Base-by-base conservation (phyloP, 371 early-diverging fungal genomes). In the Cokeromyces recurvatus region DNA sequence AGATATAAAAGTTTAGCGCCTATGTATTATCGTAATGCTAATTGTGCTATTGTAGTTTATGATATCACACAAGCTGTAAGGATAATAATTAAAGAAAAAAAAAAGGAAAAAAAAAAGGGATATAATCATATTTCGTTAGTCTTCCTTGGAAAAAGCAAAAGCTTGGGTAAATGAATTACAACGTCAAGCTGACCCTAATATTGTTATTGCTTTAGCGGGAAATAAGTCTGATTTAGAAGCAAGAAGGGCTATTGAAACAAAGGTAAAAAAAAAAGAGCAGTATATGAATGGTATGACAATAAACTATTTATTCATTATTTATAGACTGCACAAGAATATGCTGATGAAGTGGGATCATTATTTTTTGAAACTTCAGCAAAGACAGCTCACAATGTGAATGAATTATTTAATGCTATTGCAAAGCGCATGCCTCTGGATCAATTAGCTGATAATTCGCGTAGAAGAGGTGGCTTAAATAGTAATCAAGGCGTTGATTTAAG, bases 1-100 rank as follows among this genome's bases (percentile, higher is more conserved):
- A 79, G 94, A 47, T 95, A 91, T 74, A 89, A 89, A 84, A 87
- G 89, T 54, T 86, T 99, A 61, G 98, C 98, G 29, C 97, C 95
- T 27, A 97, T 95, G 94, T 99, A 98, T 74, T 99, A 99, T 68
- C 81, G 99, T 45, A 94, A 94, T 64, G 97, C 98, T 16, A 91
- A 91, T 66, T 94, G 92, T 43, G 97, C 95, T 3, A 86, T 95
- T 5, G 94, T 97, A 17, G 97, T 90, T 14, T 99, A 97, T 63
- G 99, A 98, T 75, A 91, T 98, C 58, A 97, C 98, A 31, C 94
- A 95, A 71, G 66, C 84, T 37, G 85, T 82, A 74, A 51, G 76
- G 24, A 38, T 23, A 40, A 16, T 17, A 21, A 40, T n/a, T 34
- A 12, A 11, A 11, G 14, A 24, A 21, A 39, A 43, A 43, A 29